Evolutionary conservation across 805 yeast genomes (phyloP).

Genomic region (Ogataea pignaliae): DNA sequence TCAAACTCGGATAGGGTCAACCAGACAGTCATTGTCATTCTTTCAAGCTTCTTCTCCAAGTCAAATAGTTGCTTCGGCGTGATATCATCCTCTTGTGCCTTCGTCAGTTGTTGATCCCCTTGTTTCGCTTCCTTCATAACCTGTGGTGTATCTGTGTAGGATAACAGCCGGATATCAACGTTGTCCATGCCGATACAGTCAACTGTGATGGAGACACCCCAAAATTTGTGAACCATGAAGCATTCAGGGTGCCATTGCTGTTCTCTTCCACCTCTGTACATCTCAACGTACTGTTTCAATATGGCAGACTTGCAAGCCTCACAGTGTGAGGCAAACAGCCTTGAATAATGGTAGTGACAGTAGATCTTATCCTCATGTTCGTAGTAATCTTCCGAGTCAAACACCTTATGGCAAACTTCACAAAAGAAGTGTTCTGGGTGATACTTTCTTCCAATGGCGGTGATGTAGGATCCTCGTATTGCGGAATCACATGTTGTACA

Average conservation of each 20-base stretch:
- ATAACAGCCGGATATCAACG: constrained; percentile 1
- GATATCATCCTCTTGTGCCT: constrained; percentile 29
- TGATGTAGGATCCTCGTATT: constrained; percentile 86
- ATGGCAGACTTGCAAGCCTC: constrained; percentile 92
- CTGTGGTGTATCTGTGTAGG: constrained; percentile 2
- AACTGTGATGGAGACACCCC: constrained; percentile 81
- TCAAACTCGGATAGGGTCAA: constrained; percentile 81
- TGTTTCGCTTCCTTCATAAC: too few relatives aligned
- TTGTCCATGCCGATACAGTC: constrained; percentile 47
- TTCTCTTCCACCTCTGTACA: constrained; percentile 82
- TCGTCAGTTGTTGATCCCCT: too few relatives aligned
- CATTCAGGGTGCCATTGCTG: constrained; percentile 99
- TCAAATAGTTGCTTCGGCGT: constrained; percentile 45
- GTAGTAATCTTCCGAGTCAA: constrained; percentile 90
- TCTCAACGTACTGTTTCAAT: constrained; percentile 89
- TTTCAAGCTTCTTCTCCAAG: constrained; percentile 63
- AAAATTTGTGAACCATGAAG: constrained; percentile 93
- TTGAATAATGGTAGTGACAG: constrained; percentile 92
- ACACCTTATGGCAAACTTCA: constrained; percentile 76
- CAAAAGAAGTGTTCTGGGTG: constrained; percentile 96
- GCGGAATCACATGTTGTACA: constrained; percentile 84
- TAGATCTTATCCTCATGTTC: constrained; percentile 79
- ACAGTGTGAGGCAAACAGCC: constrained; percentile 78
- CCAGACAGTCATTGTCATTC: constrained; percentile 67
- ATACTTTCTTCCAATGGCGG: constrained; percentile 87